Base-by-base conservation (phyloP, 2,329 filamentous ascomycete genomes). In the Endoconidiophora laricicola region DNA sequence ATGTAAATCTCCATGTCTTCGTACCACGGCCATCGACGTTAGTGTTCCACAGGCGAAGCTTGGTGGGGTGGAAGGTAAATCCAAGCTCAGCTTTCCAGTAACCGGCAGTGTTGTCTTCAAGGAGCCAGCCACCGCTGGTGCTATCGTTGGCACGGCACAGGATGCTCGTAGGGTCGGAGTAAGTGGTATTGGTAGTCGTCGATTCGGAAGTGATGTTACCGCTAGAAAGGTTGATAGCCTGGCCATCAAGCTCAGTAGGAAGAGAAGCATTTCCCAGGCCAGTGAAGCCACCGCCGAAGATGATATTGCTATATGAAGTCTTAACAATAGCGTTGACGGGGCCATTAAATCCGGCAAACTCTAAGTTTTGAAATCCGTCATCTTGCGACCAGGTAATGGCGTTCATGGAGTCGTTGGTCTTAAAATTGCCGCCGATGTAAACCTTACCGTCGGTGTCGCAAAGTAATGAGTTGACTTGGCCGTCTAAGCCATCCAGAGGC, bases 261-360 rank as follows among this genome's bases (percentile, higher is more conserved):
- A 77, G 84, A 2, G 80, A 75, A 10, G 54, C 48, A 62, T 95
- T 95, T 54, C 86, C 86, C 6, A 96, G 67, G 6, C 86, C 86
- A 52, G 85, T 87, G 61, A 98, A 98, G 50, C 76, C 77, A 46
- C 91, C 91, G 44, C 86, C 93, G 61, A 95, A 98, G 50, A 96
- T 76, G 56, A 98, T 84, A 60, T 93, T 83, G 6, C 84, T 85
- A 57, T 86, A 83, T 1, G 80, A 71, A 18, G 81, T 77, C 65
- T 86, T 87, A 46, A 79, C 73, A 57, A 98, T 96, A 37, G 88
- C 83, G 55, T 78, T 77, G 47, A 98, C 87, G 2, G 86, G 86
- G 23, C 88, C 88, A 65, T 96, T 96, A 66, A 98, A 94, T 20
- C 93, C 93, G 39, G 80, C 79, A 67, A 98, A 98, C 2, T 90